These are phyloP conservation scores for Gamarada debralockiae DNA, from an alignment of 495 filamentous ascomycete species.

Conservation along the genomic window DNA sequence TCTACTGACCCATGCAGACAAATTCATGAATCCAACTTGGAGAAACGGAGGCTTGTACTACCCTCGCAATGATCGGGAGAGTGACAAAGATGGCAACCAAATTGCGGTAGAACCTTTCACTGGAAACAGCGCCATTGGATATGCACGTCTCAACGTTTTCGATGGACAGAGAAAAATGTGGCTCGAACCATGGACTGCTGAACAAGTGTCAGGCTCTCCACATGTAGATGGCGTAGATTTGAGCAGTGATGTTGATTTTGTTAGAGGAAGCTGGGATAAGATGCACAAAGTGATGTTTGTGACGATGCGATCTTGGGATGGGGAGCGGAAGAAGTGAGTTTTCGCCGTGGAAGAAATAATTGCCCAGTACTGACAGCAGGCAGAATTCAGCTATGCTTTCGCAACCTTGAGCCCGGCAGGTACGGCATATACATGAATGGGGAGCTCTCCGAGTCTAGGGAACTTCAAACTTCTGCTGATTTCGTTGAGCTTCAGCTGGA, in stretches of 20 bases:
- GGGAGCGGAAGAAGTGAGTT: background rate
- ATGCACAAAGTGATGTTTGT: constrained; percentile 25
- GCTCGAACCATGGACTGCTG: background rate
- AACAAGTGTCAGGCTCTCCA: constrained; percentile 15
- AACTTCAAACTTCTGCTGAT: too few species aligned
- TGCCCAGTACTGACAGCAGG: too few species aligned
- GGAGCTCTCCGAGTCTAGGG: too few species aligned
- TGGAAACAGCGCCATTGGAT: background rate
- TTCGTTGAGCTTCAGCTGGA: too few species aligned
- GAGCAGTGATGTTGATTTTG: constrained; percentile 29
- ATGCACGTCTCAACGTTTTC: background rate
- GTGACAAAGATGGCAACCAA: background rate
- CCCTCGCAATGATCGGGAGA: background rate
- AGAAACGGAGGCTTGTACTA: background rate
- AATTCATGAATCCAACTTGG: background rate
- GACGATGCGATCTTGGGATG: constrained; percentile 32
- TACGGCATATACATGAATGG: too few species aligned
- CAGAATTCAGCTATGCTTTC: too few species aligned
- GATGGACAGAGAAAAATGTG: background rate
- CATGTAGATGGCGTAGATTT: constrained; percentile 29
- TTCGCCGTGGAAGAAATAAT: too few species aligned
- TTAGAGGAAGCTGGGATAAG: constrained; percentile 33
- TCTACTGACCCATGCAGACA: background rate
- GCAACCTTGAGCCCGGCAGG: too few species aligned
- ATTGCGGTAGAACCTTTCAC: background rate